These are phyloP conservation scores for Beta lomatogona DNA, from an alignment of 179 eudicot genomes.

Conservation along the genomic window DNA sequence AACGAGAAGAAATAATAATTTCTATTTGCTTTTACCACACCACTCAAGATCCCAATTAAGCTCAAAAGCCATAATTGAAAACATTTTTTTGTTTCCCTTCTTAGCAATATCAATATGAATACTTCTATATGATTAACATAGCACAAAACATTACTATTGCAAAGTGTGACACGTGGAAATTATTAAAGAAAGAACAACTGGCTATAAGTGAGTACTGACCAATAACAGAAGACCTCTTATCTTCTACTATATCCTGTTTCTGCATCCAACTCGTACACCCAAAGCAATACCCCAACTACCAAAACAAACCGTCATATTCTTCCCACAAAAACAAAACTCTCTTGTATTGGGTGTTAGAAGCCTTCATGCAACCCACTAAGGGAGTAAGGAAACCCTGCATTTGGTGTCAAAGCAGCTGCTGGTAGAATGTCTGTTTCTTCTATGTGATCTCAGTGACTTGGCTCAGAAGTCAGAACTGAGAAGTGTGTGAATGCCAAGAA, in stretches of 20 bases:
- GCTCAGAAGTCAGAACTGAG: not conserved
- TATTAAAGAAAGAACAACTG: too few species aligned
- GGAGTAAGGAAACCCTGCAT: not conserved
- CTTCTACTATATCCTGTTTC: not conserved
- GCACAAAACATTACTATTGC: too few species aligned
- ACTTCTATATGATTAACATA: too few species aligned
- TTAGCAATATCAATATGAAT: too few species aligned
- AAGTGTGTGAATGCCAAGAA: not conserved
- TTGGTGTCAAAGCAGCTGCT: not conserved
- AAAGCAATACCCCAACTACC: not conserved
- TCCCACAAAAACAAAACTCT: not conserved
- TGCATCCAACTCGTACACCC: not conserved
- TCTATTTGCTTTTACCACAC: too few species aligned
- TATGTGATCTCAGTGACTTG: not conserved
- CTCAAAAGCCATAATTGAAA: too few species aligned
- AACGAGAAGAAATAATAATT: too few species aligned
- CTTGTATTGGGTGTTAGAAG: not conserved
- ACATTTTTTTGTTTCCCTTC: too few species aligned
- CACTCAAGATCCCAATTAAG: too few species aligned
- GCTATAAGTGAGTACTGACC: too few species aligned
- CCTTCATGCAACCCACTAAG: not conserved
- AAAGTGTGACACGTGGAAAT: too few species aligned
- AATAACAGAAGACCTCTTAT: not conserved
- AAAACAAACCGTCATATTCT: not conserved
- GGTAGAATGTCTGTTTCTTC: not conserved